Evolutionary conservation across 176 grass and related monocot genomes (phyloP), one percentile per base, ranked within the genome.

Genomic region (Tillandsia leiboldiana): DNA sequence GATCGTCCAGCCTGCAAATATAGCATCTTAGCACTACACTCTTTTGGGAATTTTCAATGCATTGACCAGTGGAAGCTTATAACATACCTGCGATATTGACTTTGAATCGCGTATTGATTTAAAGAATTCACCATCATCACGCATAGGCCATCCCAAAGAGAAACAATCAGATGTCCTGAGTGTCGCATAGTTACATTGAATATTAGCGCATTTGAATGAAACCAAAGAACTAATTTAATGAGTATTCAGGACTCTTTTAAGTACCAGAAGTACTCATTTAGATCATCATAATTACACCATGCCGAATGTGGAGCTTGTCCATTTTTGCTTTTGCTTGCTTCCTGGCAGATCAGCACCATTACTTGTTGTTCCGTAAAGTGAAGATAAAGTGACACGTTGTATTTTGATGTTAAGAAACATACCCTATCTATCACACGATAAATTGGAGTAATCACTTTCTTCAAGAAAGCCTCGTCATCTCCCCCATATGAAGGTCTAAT

Each of bases 231-330:
- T 10, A 18, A 61, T 61, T 23, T 9, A 61, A 6, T 5, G 9
- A 61, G 22, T 23, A 61, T 61, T 59, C 10, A 61, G 17, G 22
- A 61, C 56, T 61, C 56, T 61, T 61, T 57, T 29, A 72, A 87
- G 73, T 51, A 96, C 92, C 92, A 96, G 81, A 96, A 96, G 57
- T 87, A 96, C 56, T 96, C 88, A 68, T 96, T 96, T 65, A 96
- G 79, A 76, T 96, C 92, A 70, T 92, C 92, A 73, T 96, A 96
- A 85, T 96, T 96, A 79, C 86, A 96, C 92, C 92, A 96, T 47
- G 85, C 75, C 77, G 92, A 91, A 73, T 96, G 86, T 75, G 88
- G 79, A 26, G 92, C 85, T 75, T 92, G 87, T 76, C 92, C 92
- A 65, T 96, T 87, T 70, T 96, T 82, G 48, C 88, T 89, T 86